Evolutionary conservation across 179 eudicot genomes (phyloP).

Genomic region (Drosera spatulata): DNA sequence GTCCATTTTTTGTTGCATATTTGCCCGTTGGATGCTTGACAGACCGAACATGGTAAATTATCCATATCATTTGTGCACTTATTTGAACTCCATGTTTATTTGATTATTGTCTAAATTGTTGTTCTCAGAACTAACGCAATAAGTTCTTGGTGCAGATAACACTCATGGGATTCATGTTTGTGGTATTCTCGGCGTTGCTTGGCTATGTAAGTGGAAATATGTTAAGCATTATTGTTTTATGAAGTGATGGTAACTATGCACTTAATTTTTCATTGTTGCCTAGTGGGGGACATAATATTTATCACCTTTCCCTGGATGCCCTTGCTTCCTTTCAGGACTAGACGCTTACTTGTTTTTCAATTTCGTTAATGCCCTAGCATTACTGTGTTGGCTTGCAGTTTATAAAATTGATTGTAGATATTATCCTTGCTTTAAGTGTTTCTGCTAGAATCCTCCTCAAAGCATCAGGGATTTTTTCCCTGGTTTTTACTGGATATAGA

Average conservation of each 20-base stretch:
- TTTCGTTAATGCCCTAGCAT: too few relatives aligned
- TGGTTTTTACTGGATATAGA: too few relatives aligned
- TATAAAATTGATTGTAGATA: too few relatives aligned
- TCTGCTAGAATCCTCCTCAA: too few relatives aligned
- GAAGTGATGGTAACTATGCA: not conserved
- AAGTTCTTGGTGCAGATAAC: constrained; percentile 53
- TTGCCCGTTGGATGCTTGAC: constrained; percentile 38
- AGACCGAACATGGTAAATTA: constrained; percentile 88
- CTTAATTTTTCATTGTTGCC: not conserved
- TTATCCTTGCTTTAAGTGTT: too few relatives aligned
- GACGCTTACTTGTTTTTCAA: too few relatives aligned
- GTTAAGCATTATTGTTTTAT: constrained; percentile 2
- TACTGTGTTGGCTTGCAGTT: too few relatives aligned
- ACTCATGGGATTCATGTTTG: constrained; percentile 81
- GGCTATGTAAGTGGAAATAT: constrained; percentile 69
- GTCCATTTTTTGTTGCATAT: constrained; percentile 9
- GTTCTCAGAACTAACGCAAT: not conserved
- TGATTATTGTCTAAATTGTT: not conserved
- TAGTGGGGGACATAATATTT: not conserved
- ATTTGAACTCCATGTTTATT: not conserved
- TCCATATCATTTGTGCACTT: not conserved
- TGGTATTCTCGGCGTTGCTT: constrained; percentile 66
- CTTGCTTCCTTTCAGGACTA: not conserved
- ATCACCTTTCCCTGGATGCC: too few relatives aligned
- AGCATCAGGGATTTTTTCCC: too few relatives aligned